Percentiles rank a stretch among this genome's conserved stretches.
Conservation (phyloP, 2,329 filamentous ascomycete species). For the Claviceps monticola region DNA sequence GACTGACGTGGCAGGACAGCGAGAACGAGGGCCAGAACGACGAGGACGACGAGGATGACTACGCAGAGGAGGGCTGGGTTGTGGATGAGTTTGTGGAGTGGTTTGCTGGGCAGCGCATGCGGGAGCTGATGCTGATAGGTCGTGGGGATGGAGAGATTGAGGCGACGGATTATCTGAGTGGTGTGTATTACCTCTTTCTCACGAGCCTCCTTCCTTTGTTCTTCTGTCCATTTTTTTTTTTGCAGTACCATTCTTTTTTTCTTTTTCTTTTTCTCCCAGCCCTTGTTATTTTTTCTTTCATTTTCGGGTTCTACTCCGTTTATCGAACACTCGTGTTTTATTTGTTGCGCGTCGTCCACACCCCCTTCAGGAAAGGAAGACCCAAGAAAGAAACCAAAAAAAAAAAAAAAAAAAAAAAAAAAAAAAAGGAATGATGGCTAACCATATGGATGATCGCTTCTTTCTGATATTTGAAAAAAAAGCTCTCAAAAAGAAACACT, state of each 20-base stretch:
- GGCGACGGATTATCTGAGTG: constrained; percentile 56
- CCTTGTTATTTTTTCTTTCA: too few species aligned
- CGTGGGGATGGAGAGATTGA: constrained; percentile 52
- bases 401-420: too few species aligned
- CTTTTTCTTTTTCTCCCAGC: too few species aligned
- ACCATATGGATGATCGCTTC: not conserved
- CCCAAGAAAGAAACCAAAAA: too few species aligned
- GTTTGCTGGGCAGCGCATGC: constrained; percentile 60
- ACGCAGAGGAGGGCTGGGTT: constrained; percentile 43
- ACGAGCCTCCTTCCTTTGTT: not conserved
- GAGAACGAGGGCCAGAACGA: not conserved
- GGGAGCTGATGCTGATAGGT: constrained; percentile 70
- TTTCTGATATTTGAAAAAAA: constrained; percentile 14
- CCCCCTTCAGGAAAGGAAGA: too few species aligned
- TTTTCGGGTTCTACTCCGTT: too few species aligned
- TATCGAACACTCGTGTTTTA: too few species aligned
- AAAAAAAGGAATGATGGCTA: not conserved
- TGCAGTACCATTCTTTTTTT: too few species aligned
- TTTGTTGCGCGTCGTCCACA: too few species aligned
- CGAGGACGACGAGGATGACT: constrained; percentile 47
- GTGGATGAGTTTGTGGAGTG: constrained; percentile 68
- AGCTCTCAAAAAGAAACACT: constrained; percentile 86
- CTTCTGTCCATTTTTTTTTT: not conserved
- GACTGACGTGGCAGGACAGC: constrained; percentile 51
- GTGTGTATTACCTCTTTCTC: constrained; percentile 23